Evolutionary conservation across 257 asterid genomes (phyloP).

Genomic region (Ehretia macrophylla): DNA sequence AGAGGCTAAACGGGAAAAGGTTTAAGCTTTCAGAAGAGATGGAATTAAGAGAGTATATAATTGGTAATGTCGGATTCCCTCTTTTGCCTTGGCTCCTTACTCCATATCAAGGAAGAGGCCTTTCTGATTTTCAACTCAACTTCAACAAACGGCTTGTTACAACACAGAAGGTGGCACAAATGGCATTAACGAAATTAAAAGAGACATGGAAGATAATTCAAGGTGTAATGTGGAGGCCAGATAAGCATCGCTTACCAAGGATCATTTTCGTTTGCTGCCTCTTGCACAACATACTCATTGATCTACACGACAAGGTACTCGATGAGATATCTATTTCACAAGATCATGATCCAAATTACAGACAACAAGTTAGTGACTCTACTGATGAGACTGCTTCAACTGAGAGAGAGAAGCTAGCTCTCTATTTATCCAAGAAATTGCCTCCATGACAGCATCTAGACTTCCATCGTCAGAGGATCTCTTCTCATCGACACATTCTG

Average conservation of each 20-base stretch:
- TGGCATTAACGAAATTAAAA: slow-evolving; percentile 25
- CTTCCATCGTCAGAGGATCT: background rate
- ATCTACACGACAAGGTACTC: slow-evolving; percentile 17
- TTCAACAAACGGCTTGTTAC: slow-evolving; percentile 20
- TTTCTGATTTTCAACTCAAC: slow-evolving; percentile 8
- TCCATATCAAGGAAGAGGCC: slow-evolving; percentile 16
- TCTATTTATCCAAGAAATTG: slow-evolving; percentile 15
- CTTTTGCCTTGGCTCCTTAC: slow-evolving; percentile 32
- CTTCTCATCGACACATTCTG: too few species aligned
- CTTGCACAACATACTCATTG: slow-evolving; percentile 27
- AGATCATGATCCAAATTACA: slow-evolving; percentile 6
- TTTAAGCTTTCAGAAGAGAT: slow-evolving; percentile 10
- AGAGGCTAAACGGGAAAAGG: slow-evolving; percentile 14
- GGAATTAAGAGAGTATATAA: slow-evolving; percentile 16
- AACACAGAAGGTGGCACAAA: slow-evolving; percentile 20
- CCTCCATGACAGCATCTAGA: background rate
- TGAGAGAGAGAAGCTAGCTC: slow-evolving; percentile 30
- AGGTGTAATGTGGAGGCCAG: slow-evolving; percentile 26
- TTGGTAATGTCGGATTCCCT: slow-evolving; percentile 29
- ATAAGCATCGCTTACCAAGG: slow-evolving; percentile 22
- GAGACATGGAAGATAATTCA: slow-evolving; percentile 23
- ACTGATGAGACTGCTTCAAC: slow-evolving; percentile 2
- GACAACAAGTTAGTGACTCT: slow-evolving; percentile 5
- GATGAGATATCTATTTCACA: background rate
- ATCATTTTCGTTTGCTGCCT: slow-evolving; percentile 23